Base-by-base conservation (phyloP, 1,284 basidiomycete species). In the Pholiota adiposa region DNA sequence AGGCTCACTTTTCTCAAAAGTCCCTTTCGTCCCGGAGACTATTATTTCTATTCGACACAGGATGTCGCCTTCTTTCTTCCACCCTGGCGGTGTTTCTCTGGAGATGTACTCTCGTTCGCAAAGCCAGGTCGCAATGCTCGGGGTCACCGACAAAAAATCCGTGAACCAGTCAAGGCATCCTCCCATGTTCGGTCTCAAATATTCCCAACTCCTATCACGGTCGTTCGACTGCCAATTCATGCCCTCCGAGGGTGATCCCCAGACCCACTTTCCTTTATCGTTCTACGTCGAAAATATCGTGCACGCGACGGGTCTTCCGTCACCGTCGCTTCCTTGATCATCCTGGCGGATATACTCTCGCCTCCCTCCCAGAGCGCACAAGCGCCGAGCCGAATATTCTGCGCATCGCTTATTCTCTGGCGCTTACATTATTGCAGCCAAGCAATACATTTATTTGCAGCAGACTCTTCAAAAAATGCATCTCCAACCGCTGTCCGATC, bases 281-380 rank as follows among this genome's bases (percentile, higher is more conserved):
- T 11, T 19, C 2, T 61, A 61, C 51, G 34, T 58, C 38, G 60
- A 61, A 27, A 43, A 53, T 31, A 25, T 61, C 9, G 31, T 61
- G 3, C 38, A 21, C 8, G 38, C 51, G 0, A 54, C 60, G 16
- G 44, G 53, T 18, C 54, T 58, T 11, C 51, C 56, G 1, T 96
- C 36, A 94, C 92, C 0, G 93, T 92, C 67, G 90, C 92, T 2
- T 87, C 93, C 0, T 85, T 96, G 2, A 87, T 94, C 38, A 83
- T 96, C 4, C 79, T 97, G 93, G 67, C 86, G 93, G 11, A 81
- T 97, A 59, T 96, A 96, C 79, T 87, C 87, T 3, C 89, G 93
- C 31, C 96, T 95, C 74, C 94, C 94, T 12, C 43, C 33, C 25
- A 18, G 49, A 9, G 51, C 41, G 3, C 58, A 50, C 34, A 51